Evolutionary conservation across 805 yeast genomes (phyloP).

Genomic region (Sungouiella blattae): DNA sequence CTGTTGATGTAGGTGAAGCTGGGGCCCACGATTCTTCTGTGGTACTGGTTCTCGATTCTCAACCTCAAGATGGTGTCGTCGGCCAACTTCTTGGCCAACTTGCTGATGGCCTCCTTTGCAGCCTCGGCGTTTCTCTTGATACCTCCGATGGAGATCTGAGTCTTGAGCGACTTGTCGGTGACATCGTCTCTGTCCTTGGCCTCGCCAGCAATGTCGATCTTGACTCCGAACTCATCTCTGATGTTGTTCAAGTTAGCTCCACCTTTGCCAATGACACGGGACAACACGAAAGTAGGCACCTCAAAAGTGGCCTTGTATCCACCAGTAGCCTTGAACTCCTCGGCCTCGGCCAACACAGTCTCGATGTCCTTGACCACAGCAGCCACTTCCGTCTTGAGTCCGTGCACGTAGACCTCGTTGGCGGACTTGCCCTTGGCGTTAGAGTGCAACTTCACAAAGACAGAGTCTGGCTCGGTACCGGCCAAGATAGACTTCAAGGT

Average conservation of each 20-base stretch:
- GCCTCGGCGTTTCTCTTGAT: slow-evolving; percentile 72
- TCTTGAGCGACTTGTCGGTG: slow-evolving; percentile 23
- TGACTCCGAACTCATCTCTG: slow-evolving; percentile 70
- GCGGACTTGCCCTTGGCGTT: slow-evolving; percentile 34
- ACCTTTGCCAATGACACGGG: slow-evolving; percentile 85
- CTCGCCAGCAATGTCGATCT: slow-evolving; percentile 61
- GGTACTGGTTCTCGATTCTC: slow-evolving; percentile 72
- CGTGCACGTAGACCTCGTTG: slow-evolving; percentile 63
- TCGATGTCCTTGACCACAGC: slow-evolving; percentile 51
- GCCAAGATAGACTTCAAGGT: slow-evolving; percentile 48
- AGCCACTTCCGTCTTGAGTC: slow-evolving; percentile 61
- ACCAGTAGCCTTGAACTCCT: slow-evolving; percentile 40
- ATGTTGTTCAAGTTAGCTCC: slow-evolving; percentile 71
- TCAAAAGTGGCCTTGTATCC: slow-evolving; percentile 45
- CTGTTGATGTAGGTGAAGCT: slow-evolving; percentile 78
- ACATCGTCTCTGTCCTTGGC: slow-evolving; percentile 35
- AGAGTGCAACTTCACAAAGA: slow-evolving; percentile 45
- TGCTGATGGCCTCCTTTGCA: slow-evolving; percentile 56
- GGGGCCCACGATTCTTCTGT: slow-evolving; percentile 79
- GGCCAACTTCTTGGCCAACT: slow-evolving; percentile 69
- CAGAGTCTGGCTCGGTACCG: slow-evolving; percentile 36
- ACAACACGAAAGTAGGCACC: slow-evolving; percentile 64
- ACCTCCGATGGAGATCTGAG: slow-evolving; percentile 60
- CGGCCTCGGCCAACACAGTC: slow-evolving; percentile 52
- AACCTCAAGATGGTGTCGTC: slow-evolving; percentile 71